These are phyloP conservation scores for Ogataea populi-albae DNA, from an alignment of 805 yeast species.

Conservation along the genomic window DNA sequence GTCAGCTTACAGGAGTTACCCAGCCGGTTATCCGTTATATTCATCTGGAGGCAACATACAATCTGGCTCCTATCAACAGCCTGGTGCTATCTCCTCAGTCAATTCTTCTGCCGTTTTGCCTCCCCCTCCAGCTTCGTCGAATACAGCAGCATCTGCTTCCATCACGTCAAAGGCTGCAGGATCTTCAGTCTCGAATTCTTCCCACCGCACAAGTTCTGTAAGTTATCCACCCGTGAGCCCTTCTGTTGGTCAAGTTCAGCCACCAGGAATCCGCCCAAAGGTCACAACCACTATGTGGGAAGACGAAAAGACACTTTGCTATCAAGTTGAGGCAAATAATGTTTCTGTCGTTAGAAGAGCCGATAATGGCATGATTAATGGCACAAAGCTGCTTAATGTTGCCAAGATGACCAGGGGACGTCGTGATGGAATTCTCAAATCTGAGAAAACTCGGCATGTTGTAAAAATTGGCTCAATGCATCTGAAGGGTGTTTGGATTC, in stretches of 20 bases:
- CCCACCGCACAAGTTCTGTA: constrained; percentile 12
- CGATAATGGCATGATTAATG: constrained; percentile 68
- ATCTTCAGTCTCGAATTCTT: constrained; percentile 9
- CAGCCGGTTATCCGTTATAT: constrained; percentile 18
- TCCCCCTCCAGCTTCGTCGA: constrained; percentile 12
- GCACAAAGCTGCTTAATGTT: constrained; percentile 62
- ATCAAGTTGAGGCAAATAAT: constrained; percentile 66
- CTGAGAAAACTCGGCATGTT: constrained; percentile 61
- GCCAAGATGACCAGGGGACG: constrained; percentile 71
- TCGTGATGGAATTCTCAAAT: constrained; percentile 65
- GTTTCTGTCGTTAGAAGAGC: constrained; percentile 64
- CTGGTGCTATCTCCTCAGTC: constrained; percentile 11
- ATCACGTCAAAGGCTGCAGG: constrained; percentile 7
- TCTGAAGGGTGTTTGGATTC: constrained; percentile 70
- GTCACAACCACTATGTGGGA: constrained; percentile 73
- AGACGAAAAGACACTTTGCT: constrained; percentile 64
- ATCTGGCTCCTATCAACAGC: constrained; percentile 13
- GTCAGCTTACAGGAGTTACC: constrained; percentile 19
- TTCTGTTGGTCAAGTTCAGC: constrained; percentile 38
- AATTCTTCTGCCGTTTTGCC: constrained; percentile 8
- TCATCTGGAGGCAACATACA: constrained; percentile 9
- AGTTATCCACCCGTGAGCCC: constrained; percentile 27
- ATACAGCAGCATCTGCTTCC: constrained; percentile 5
- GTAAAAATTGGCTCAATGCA: constrained; percentile 73
- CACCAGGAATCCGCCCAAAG: constrained; percentile 49